Base-by-base conservation (phyloP, 2,329 filamentous ascomycete genomes). In the Raffaelea deltoideospora region DNA sequence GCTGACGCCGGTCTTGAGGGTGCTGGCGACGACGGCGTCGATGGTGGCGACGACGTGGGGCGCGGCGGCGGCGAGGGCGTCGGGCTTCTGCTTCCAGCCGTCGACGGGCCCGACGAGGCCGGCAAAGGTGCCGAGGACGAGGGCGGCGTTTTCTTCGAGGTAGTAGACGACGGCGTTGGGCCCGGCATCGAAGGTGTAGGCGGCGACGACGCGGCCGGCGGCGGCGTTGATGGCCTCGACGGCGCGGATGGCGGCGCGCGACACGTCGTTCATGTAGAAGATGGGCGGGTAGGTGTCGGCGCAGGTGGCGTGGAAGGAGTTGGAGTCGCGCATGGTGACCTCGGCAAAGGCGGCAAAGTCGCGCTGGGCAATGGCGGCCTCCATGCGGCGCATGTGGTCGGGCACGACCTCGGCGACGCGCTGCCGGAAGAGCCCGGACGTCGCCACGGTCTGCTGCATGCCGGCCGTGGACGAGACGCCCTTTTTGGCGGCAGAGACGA, bases 141-240 rank as follows among this genome's bases (percentile, higher is more conserved):
- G 58, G 30, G 69, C 67, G 43, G 76, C 69, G 47, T 93, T 72
- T 64, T 87, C 69, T 53, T 87, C 81, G 29, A 87, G 71, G 53
- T 93, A 96, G 66, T 98, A 98, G 35, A 98, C 76, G 35, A 98
- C 92, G 29, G 86, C 86, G 60, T 98, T 98, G 37, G 90, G 90
- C 36, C 90, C 90, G 0, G 90, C 90, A 53, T 98, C 90, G 51
- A 96, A 98, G 0, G 90, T 98, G 58, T 98, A 98, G 4, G 90
- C 90, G 4, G 84, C 86, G 15, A 96, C 70, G 0, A 72, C 77
- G 60, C 76, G 79, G 37, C 84, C 86, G 5, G 81, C 84, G 19
- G 70, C 69, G 37, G 68, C 67, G 53, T 98, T 98, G 61, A 96
- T 83, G 47, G 77, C 71, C 63, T 98, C 86, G 22, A 95, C 87